phyloP scores from a whole-genome alignment of 1,284 basidiomycete genomes.

The Trametes pubescens region DNA sequence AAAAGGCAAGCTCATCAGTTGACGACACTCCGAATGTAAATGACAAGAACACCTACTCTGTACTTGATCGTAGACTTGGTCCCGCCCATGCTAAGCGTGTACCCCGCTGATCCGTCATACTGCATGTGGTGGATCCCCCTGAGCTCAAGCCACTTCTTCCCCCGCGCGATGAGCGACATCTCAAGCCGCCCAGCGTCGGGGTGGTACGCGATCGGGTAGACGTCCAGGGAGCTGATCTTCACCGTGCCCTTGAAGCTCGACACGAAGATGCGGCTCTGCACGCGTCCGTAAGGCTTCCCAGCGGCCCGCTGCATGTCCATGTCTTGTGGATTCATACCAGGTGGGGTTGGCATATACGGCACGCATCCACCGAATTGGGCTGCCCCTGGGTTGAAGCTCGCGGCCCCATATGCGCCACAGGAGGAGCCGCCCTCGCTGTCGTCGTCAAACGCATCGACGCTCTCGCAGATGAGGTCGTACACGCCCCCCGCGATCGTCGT shows the following conservation, averaged over 20 bases:
- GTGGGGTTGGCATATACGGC: background rate
- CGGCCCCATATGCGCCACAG: background rate
- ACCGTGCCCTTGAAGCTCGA: slow-evolving; percentile 53
- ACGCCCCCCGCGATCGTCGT: slow-evolving; percentile 50
- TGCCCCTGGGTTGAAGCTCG: background rate
- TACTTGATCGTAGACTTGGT: background rate
- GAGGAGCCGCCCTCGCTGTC: slow-evolving; percentile 7
- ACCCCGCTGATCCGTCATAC: slow-evolving; percentile 50
- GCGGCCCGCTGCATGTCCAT: background rate
- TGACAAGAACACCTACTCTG: background rate
- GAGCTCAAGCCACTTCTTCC: slow-evolving; percentile 58
- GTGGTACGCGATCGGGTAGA: slow-evolving; percentile 60
- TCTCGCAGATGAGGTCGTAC: slow-evolving; percentile 43
- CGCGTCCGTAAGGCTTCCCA: slow-evolving; percentile 36
- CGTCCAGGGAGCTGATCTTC: slow-evolving; percentile 56
- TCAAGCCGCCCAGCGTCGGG: slow-evolving; percentile 48
- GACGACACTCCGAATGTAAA: background rate
- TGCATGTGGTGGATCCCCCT: slow-evolving; percentile 62
- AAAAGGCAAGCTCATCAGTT: background rate
- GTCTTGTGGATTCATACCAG: background rate
- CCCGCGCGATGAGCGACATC: slow-evolving; percentile 50
- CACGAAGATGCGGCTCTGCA: slow-evolving; percentile 49
- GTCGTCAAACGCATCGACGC: slow-evolving; percentile 49
- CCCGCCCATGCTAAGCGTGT: background rate
- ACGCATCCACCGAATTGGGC: slow-evolving; percentile 33